phyloP scores from a whole-genome alignment of 2,329 filamentous ascomycete species.

The Claviceps humidiphila region DNA sequence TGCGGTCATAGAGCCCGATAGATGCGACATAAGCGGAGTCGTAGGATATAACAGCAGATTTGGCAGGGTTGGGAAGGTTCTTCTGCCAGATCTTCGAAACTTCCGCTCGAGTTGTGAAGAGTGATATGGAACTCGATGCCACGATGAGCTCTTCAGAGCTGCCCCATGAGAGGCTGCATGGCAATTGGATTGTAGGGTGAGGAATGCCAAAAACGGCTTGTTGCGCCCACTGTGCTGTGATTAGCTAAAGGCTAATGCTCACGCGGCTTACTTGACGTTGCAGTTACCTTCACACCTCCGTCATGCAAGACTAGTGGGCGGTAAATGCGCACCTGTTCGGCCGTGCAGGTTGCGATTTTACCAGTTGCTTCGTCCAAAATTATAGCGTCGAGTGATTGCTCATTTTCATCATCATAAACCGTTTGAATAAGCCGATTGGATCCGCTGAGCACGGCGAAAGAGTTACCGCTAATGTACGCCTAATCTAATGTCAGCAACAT shows the following conservation, averaged over 20 bases:
- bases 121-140: constrained; percentile 53
- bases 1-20: constrained; percentile 60
- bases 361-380: constrained; percentile 70
- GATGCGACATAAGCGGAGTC: constrained; percentile 82
- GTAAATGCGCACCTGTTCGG: constrained; percentile 59
- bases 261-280: not conserved
- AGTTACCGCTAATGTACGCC: constrained; percentile 83
- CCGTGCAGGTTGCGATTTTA: constrained; percentile 68
- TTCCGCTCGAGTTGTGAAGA: constrained; percentile 44
- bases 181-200: constrained; percentile 19
- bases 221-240: constrained; percentile 41
- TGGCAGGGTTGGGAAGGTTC: constrained; percentile 56
- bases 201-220: constrained; percentile 45
- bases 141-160: constrained; percentile 72
- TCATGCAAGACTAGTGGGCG: constrained; percentile 58
- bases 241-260: constrained; percentile 8
- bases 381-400: constrained; percentile 55
- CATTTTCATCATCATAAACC: constrained; percentile 67
- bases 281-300: constrained; percentile 55
- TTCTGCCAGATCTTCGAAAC: constrained; percentile 59
- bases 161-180: constrained; percentile 66
- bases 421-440: constrained; percentile 71
- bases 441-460: constrained; percentile 69
- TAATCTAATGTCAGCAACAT: constrained; percentile 21
- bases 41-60: constrained; percentile 67